These are phyloP conservation scores for sorghum (Sorghum bicolor) DNA, from an alignment of 176 grass and related monocot species.

Conservation along the genomic window Sorghum_bicolor_NCBIv3 NC_012871.2:67920501-67921000, in stretches of 20 bases:
- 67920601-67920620: neutral
- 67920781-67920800: neutral
- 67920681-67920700: neutral
- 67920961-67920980: conserved; percentile 18
- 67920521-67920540: neutral
- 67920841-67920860: neutral
- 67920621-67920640: conserved; percentile 15
- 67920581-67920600: neutral
- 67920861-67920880: neutral
- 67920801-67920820: neutral
- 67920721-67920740: neutral
- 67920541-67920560: neutral
- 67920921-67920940: neutral
- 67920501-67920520: neutral
- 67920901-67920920: conserved; percentile 8
- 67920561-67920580: neutral
- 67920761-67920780: neutral
- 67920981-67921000: conserved; percentile 24
- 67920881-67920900: neutral
- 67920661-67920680: neutral
- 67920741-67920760: neutral
- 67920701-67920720: neutral
- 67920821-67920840: neutral
- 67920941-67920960: neutral
- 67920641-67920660: neutral